Evolutionary conservation across 495 filamentous ascomycete species (phyloP), one percentile per base, ranked within the genome.

Genomic region (Parathielavia hyrcaniae): DNA sequence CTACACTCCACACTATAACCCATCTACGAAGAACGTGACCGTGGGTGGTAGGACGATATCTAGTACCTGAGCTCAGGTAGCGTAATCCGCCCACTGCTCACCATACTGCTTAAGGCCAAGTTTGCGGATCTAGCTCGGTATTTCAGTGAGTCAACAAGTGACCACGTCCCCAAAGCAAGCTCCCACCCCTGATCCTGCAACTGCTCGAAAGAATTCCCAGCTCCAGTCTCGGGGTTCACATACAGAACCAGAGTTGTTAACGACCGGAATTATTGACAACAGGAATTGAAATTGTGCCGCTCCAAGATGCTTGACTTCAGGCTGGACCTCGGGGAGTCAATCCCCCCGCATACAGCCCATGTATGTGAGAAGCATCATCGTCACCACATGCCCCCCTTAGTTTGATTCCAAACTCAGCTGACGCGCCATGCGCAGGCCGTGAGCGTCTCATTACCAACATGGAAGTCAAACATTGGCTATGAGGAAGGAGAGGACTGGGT

Each of bases 401-500:
- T 2, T 3, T 16, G 38, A 30, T 17, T 46, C 14, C n/a, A 13
- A 50, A 19, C 39, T 43, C 14, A 34, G 58, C 59, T 69, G 22
- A 60, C 52, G 34, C 56, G 61, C 59, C 62, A 41, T 30, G 30
- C 39, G 53, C 43, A 97, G 92, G 95, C 93, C 48, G 89, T 97
- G 59, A 97, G 91, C 69, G 90, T 96, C 20, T 97, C 95, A 4
- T 78, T 98, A 35, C 93, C 93, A 45, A 93, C 92, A 76, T 98
- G 93, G 93, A 82, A 76, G 61, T 75, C 90, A 43, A 96, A 92
- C 67, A 75, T 97, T 26, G 93, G 81, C 2, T 98, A 98, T 62
- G 93, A 97, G 70, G 90, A 97, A 70, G 92, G 91, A 32, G 80
- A 93, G 67, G 77, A 84, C 53, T 91, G 90, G 88, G 87, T 98